Base-by-base conservation (phyloP, 306 rosid species). In the Calophaca sinica region DNA sequence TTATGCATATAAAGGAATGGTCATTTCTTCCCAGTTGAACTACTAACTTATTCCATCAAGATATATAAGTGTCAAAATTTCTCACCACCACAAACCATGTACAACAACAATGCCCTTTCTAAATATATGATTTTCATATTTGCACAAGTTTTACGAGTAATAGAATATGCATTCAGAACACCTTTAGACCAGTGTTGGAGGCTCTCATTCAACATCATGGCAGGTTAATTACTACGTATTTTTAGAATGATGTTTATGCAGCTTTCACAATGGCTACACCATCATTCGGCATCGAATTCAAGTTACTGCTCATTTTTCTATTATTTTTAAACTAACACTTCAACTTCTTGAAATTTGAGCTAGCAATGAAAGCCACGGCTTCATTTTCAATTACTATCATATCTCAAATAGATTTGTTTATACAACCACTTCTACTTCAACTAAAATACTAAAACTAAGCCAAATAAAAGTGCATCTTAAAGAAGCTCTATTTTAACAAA, bases 11-110 rank as follows among this genome's bases (percentile, higher is more conserved):
- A 3, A 59, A 9, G 54, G 13, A 68, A 0, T 36, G 46, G 26
- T n/a, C 54, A 12, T 36, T 35, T 59, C 54, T 49, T 57, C 70
- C 54, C 61, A 33, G 41, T 59, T 59, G 33, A 60, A 60, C 55
- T 12, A 38, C 57, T 32, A 58, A 44, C 46, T 58, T 42, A 42
- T 7, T n/a, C 35, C 50, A 10, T 20, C 9, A 62, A 33, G 4
- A 50, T 64, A 74, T 42, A 55, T 33, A 33, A 15, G 55, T 10
- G 2, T 41, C 26, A 20, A 20, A 20, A 38, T 55, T 26, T 7
- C 54, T 71, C 53, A n/a, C 42, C 42, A 20, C 38, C 28, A 53
- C 50, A 70, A 20, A 11, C 55, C 42, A 55, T 41, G 76, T 41
- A 42, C 4, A 33, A 33, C 13, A 55, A 15, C 28, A 70, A 70